Conservation (phyloP, 2,329 filamentous ascomycete genomes). For the Teratosphaeria zuluensis region DNA sequence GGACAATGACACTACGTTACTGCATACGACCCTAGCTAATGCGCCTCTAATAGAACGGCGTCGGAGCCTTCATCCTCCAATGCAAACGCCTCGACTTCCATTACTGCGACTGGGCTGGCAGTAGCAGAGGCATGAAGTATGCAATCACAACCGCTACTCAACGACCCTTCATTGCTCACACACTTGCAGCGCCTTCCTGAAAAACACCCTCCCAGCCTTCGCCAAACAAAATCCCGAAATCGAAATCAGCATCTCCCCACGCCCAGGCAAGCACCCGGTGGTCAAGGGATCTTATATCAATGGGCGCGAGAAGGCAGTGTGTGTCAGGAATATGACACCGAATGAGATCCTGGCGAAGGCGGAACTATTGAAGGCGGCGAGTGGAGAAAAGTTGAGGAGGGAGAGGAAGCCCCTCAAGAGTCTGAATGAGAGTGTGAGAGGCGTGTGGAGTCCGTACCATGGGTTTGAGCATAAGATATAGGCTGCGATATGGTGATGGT, state of each 20-base stretch:
- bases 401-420: constrained; percentile 51
- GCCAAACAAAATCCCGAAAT: constrained; percentile 73
- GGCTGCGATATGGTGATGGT: not conserved
- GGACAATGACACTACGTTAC: constrained; percentile 11
- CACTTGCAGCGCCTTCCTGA: constrained; percentile 62
- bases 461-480: constrained; percentile 44
- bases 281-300: constrained; percentile 90
- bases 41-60: constrained; percentile 62
- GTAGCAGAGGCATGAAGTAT: constrained; percentile 90
- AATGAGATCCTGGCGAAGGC: constrained; percentile 75
- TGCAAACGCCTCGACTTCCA: constrained; percentile 94
- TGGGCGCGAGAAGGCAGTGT: constrained; percentile 73
- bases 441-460: constrained; percentile 56
- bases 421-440: constrained; percentile 55
- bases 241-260: constrained; percentile 84
- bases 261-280: constrained; percentile 81
- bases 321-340: constrained; percentile 75
- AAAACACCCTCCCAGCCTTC: constrained; percentile 64
- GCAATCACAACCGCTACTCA: not conserved
- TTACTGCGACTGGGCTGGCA: constrained; percentile 94
- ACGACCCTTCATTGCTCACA: not conserved
- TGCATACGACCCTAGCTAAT: not conserved
- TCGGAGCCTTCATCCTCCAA: constrained; percentile 93
- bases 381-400: constrained; percentile 59
- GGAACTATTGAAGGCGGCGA: constrained; percentile 61